These are phyloP conservation scores for Neurospora sp. DNA, from an alignment of 495 filamentous ascomycete genomes.

Conservation along the genomic window DNA sequence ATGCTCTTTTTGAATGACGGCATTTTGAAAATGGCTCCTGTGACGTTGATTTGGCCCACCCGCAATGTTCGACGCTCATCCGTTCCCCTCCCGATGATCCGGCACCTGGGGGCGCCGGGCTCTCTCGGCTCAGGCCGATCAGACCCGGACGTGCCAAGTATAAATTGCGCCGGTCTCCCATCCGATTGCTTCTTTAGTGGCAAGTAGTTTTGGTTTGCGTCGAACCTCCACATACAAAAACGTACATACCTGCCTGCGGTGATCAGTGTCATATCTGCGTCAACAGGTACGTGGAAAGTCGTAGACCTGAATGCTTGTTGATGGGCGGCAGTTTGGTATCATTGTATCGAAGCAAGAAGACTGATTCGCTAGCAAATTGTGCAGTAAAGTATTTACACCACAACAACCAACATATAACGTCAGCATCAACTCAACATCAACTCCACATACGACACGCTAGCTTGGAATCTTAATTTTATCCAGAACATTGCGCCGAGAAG, in stretches of 20 bases:
- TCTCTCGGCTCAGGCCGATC: background rate
- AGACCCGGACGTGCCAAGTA: background rate
- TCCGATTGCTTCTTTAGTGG: background rate
- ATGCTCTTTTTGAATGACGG: background rate
- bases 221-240: background rate
- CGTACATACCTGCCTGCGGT: background rate
- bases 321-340: background rate
- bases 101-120: background rate
- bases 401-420: background rate
- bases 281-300: background rate
- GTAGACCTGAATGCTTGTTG: background rate
- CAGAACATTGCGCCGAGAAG: background rate
- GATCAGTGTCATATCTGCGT: background rate
- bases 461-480: background rate
- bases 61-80: background rate
- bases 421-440: background rate
- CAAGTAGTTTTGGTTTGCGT: too few species aligned
- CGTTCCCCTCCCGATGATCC: background rate
- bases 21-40: background rate
- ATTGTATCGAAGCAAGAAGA: background rate
- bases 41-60: background rate
- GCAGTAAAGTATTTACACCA: background rate
- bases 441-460: background rate
- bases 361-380: background rate
- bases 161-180: background rate